These are phyloP conservation scores for Butyriboletus loyo DNA, from an alignment of 768 basidiomycete species.

Conservation along the genomic window DNA sequence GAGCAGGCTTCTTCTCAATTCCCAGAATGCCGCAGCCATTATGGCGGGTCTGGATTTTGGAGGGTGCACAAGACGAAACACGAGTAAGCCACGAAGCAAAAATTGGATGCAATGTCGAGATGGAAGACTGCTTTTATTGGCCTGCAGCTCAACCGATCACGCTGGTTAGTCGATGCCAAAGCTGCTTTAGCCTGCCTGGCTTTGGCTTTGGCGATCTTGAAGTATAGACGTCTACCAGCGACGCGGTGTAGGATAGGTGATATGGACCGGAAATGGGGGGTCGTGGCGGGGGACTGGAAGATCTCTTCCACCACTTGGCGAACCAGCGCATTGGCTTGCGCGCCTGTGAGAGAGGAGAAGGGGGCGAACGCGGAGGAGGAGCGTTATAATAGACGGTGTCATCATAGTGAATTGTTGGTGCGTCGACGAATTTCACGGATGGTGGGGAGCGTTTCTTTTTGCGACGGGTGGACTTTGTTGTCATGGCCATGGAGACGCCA, in stretches of 20 bases:
- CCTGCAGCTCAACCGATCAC: slow-evolving; percentile 17
- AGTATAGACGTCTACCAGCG: slow-evolving; percentile 29
- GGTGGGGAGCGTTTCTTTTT: slow-evolving; percentile 33
- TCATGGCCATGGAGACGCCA: slow-evolving; percentile 43
- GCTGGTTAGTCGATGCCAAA: slow-evolving; percentile 27
- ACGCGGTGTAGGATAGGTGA: slow-evolving; percentile 28
- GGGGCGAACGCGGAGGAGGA: slow-evolving; percentile 16
- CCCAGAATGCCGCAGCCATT: not conserved
- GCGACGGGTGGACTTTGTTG: slow-evolving; percentile 24
- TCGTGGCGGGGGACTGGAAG: slow-evolving; percentile 17
- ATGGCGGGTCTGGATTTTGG: not conserved
- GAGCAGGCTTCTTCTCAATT: not conserved
- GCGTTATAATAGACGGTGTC: slow-evolving; percentile 10
- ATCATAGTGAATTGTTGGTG: slow-evolving; percentile 56
- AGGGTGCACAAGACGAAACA: not conserved
- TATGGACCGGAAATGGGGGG: slow-evolving; percentile 34
- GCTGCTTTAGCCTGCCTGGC: slow-evolving; percentile 25
- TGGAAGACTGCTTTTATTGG: not conserved
- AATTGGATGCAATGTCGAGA: not conserved
- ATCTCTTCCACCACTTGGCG: slow-evolving; percentile 26
- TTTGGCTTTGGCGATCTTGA: slow-evolving; percentile 14
- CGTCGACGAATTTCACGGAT: slow-evolving; percentile 70
- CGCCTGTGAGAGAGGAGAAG: slow-evolving; percentile 9
- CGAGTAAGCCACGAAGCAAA: not conserved
- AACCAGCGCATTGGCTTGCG: slow-evolving; percentile 21